Percentiles rank a stretch among this genome's conserved stretches.
Conservation (phyloP, 768 basidiomycete species). For the Agaricus sinodeliciosus region DNA sequence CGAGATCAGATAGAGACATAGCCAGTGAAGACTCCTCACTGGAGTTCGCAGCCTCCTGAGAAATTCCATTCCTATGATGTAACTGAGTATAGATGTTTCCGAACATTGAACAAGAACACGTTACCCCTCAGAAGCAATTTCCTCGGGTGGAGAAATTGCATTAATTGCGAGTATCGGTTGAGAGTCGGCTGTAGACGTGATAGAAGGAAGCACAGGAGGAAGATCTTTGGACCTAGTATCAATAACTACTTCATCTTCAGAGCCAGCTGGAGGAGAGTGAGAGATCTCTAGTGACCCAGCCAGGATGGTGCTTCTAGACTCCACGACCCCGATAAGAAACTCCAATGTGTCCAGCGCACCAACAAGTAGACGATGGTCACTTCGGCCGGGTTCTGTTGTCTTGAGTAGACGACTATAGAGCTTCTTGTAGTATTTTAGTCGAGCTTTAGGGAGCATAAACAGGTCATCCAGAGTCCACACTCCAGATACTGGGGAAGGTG, state of each 20-base stretch:
- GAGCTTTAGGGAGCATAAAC: conserved; percentile 78
- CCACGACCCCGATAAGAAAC: conserved; percentile 58
- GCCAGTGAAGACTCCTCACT: conserved; percentile 44
- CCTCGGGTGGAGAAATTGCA: conserved; percentile 40
- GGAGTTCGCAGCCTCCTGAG: conserved; percentile 53
- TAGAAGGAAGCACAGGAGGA: conserved; percentile 14
- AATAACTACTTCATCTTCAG: conserved; percentile 52
- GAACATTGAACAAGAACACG: conserved; percentile 16
- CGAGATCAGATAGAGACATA: conserved; percentile 70
- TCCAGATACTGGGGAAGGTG: conserved; percentile 38
- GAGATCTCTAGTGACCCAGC: conserved; percentile 33
- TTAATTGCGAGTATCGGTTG: conserved; percentile 36
- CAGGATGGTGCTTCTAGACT: conserved; percentile 46
- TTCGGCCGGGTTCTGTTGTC: conserved; percentile 79
- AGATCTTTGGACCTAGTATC: conserved; percentile 37
- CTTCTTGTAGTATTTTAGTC: conserved; percentile 89
- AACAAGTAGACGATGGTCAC: conserved; percentile 77
- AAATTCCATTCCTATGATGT: conserved; percentile 38
- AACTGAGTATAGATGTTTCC: neutral
- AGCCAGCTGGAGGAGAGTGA: conserved; percentile 21
- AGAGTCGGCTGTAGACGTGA: conserved; percentile 16
- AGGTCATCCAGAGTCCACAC: conserved; percentile 83
- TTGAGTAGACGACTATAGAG: conserved; percentile 82
- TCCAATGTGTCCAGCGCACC: conserved; percentile 81
- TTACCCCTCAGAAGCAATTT: conserved; percentile 51